phyloP scores from a whole-genome alignment of 1,139 yeast genomes.

The Kurtzmaniella quercitrusa region DNA sequence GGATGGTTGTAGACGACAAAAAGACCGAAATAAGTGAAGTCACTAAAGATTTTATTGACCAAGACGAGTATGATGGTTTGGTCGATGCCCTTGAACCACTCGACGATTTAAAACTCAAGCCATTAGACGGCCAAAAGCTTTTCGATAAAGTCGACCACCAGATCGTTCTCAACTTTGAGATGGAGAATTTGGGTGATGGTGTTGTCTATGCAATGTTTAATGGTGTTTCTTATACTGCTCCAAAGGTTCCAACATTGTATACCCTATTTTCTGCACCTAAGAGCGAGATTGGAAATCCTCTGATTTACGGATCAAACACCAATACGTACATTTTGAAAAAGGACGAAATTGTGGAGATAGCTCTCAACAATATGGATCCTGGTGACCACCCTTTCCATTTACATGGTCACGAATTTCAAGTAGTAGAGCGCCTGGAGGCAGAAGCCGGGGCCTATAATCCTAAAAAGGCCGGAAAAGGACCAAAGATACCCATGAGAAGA shows the following conservation, averaged over 20 bases:
- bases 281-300: slow-evolving; percentile 40
- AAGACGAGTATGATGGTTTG: slow-evolving; percentile 22
- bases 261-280: slow-evolving; percentile 69
- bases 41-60: slow-evolving; percentile 28
- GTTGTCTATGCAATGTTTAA: slow-evolving; percentile 89
- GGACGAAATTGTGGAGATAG: slow-evolving; percentile 64
- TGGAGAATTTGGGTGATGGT: slow-evolving; percentile 81
- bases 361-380: slow-evolving; percentile 65
- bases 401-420: slow-evolving; percentile 77
- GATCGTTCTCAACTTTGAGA: slow-evolving; percentile 61
- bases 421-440: slow-evolving; percentile 32
- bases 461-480: slow-evolving; percentile 28
- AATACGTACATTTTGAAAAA: slow-evolving; percentile 67
- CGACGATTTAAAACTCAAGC: slow-evolving; percentile 66
- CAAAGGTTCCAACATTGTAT: slow-evolving; percentile 78
- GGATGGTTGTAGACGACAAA: slow-evolving; percentile 56
- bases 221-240: slow-evolving; percentile 69
- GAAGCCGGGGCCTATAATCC: slow-evolving; percentile 31
- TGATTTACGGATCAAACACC: slow-evolving; percentile 69
- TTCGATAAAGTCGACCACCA: slow-evolving; percentile 64
- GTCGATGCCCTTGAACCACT: slow-evolving; percentile 46
- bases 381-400: slow-evolving; percentile 89
- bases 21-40: slow-evolving; percentile 3
- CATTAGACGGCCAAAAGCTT: slow-evolving; percentile 47
- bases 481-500: slow-evolving; percentile 59